Evolutionary conservation across 805 yeast genomes (phyloP), one percentile per base, ranked within the genome.

Genomic region (Cephaloascus fragrans): DNA sequence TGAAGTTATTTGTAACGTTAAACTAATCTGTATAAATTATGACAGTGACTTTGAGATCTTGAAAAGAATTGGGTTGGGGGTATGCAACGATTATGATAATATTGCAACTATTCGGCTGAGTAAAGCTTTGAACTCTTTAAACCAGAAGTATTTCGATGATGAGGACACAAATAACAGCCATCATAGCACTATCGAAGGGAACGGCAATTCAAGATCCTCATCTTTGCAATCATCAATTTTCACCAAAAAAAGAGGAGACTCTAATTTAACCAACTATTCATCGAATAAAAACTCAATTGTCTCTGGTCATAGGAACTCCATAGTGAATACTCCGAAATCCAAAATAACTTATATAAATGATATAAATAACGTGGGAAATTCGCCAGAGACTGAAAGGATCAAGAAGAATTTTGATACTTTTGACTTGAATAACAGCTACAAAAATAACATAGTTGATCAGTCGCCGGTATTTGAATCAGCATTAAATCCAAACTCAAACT

Each of bases 11-110:
- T 42, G 59, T 31, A 52, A 50, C 35, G 50, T 59, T 19, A 57
- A 56, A 37, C 40, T 59, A 39, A 46, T 57, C 1, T 64, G 57
- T 2, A 39, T 60, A n/a, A 51, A 52, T 37, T 60, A 46, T 43
- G 37, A 38, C 18, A 47, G 40, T 26, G 67, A 61, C 39, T 60
- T 61, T 38, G 46, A 23, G 28, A 8, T 23, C 12, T 23, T 23
- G 12, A 23, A 23, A 12, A 23, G 12, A 23, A 12, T 23, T 23
- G 28, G 28, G 10, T 23, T 8, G 6, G 28, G 28, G 28, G 12
- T 23, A 23, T 23, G 28, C 12, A 12, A 23, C 12, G 28, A 23
- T 12, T 23, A 23, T 23, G 12, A 23, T 12, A n/a, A n/a, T n/a
- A n/a, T n/a, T n/a, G n/a, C n/a, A 44, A 26, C 38, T 38, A 4